Percentiles rank a stretch among this genome's conserved stretches.
phyloP scores from a whole-genome alignment of 2,329 filamentous ascomycete genomes.

The Bipolaris zeicola region DNA sequence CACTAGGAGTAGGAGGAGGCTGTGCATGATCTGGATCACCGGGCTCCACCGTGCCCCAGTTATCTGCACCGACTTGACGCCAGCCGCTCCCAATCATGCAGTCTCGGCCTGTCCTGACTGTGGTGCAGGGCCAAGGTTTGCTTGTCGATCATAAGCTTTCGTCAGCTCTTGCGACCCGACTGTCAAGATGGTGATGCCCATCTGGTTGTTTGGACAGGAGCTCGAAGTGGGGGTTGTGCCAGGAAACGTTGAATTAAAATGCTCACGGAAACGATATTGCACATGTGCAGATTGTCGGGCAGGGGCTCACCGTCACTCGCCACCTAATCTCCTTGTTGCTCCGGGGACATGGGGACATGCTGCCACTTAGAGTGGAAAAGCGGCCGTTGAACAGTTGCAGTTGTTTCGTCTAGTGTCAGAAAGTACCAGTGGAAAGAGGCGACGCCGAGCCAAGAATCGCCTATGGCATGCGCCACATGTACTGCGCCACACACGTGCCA shows the following conservation, averaged over 20 bases:
- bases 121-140: constrained; percentile 16
- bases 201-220: not conserved
- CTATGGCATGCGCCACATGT: not conserved
- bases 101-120: constrained; percentile 1
- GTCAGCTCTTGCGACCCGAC: not conserved
- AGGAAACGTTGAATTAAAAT: not conserved
- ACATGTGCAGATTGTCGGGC: not conserved
- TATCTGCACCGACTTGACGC: constrained; percentile 7
- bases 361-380: not conserved
- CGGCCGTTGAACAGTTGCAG: not conserved
- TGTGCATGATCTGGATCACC: constrained; percentile 20
- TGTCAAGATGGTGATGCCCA: not conserved
- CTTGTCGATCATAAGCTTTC: not conserved
- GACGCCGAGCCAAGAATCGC: not conserved
- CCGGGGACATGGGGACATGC: not conserved
- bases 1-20: constrained; percentile 18
- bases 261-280: not conserved
- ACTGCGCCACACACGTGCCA: constrained; percentile 2
- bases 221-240: not conserved
- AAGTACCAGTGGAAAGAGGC: not conserved
- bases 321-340: not conserved
- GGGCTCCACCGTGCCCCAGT: constrained; percentile 12
- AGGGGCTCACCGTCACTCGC: not conserved
- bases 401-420: not conserved
- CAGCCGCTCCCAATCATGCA: constrained; percentile 23